These are phyloP conservation scores for Aurinia saxatilis DNA, from an alignment of 345 rosid species.

Conservation along the genomic window DNA sequence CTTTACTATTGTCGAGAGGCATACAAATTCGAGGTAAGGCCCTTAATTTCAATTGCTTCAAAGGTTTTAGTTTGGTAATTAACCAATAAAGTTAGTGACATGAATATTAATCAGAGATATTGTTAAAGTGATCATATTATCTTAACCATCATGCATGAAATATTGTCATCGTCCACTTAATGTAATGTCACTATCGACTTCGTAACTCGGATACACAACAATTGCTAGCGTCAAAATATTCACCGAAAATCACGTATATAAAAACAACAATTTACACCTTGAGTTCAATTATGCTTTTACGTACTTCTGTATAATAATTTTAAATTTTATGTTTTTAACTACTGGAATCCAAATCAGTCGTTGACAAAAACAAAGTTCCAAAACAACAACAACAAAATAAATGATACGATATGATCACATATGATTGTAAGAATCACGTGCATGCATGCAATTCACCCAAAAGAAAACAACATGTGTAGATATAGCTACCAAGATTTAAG, in stretches of 20 bases:
- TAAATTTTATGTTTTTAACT: too few relatives aligned
- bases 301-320: too few relatives aligned
- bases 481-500: background rate
- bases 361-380: background rate
- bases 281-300: background rate
- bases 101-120: background rate
- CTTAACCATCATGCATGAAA: background rate
- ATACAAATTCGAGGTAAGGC: too few relatives aligned
- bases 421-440: background rate
- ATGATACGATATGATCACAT: background rate
- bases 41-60: conserved; percentile 7
- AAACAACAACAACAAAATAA: background rate
- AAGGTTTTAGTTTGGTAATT: background rate
- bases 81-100: background rate
- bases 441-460: background rate
- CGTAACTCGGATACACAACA: background rate
- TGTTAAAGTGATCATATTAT: background rate
- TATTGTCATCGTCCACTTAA: conserved; percentile 8
- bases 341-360: background rate
- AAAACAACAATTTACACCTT: background rate
- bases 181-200: background rate
- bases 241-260: background rate
- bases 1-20: too few relatives aligned
- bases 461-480: background rate
- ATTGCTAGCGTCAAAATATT: background rate